Evolutionary conservation across 345 rosid genomes (phyloP), one percentile per base, ranked within the genome.

Genomic region (Euphorbia tirucalli): DNA sequence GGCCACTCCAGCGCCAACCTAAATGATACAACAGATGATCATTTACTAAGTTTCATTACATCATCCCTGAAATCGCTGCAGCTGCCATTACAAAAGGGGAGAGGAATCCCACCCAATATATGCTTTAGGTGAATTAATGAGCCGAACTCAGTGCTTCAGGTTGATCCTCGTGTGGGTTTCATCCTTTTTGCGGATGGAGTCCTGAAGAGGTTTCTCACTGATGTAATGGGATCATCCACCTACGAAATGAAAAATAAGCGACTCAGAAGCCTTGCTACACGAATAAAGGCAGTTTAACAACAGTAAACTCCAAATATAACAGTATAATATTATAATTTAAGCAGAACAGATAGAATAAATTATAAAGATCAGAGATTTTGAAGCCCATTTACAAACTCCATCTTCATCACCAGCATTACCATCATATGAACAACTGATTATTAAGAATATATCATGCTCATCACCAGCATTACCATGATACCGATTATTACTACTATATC

Each of bases 171-270:
- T 68, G 64, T 28, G 22, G 79, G 71, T 77, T 82, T 90, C 75
- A 48, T 71, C 74, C 82, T 85, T 81, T 89, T 89, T 2, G 87
- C 49, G 3, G 89, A 72, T 5, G 89, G 87, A 16, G 96, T 85
- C 72, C 41, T 78, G 75, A 91, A 91, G 57, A 93, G 93, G 79
- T 83, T 89, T 49, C 88, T 82, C 13, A 93, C 86, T 64, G 93
- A 86, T 70, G 86, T 73, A 68, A 93, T 62, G 10, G 97, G 97
- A 85, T 93, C 90, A 41, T 88, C 92, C 69, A 91, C 91, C 98
- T 89, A 74, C 11, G 21, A 61, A 71, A 71, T 32, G 4, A 52
- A 13, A 60, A 37, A 46, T 7, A 7, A 48, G 37, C 43, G 52
- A 63, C 63, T 37, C 35, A 67, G 41, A 76, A 43, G 16, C 8